Percentiles rank a stretch among this genome's conserved stretches.
Evolutionary conservation across 2,329 filamentous ascomycete genomes (phyloP).

Genomic region (Colletotrichum tabaci): DNA sequence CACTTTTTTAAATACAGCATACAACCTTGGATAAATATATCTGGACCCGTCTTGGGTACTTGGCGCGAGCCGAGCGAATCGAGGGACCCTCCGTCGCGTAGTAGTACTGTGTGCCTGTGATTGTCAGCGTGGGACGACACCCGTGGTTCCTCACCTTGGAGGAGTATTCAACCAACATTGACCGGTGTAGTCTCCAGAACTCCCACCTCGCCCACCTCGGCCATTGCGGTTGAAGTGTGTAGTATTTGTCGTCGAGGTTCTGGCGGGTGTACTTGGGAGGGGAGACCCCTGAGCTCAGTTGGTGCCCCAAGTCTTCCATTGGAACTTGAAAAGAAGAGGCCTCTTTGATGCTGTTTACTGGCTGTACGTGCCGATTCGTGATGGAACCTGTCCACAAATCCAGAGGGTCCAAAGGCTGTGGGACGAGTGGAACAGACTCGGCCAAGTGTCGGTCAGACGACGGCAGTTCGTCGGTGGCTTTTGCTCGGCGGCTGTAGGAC

Average conservation of each 20-base stretch:
- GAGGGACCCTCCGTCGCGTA: neutral
- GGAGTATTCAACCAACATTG: too few relatives aligned
- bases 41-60: conserved; percentile 15
- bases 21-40: conserved; percentile 35
- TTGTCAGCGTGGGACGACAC: too few relatives aligned
- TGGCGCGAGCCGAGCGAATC: conserved; percentile 32
- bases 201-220: too few relatives aligned
- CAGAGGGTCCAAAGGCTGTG: neutral
- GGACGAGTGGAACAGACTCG: neutral
- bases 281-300: neutral
- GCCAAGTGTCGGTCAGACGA: neutral
- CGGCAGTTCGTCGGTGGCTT: neutral
- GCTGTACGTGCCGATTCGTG: neutral
- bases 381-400: neutral
- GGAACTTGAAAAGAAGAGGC: neutral
- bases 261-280: conserved; percentile 6
- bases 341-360: neutral
- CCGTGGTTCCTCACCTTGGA: too few relatives aligned
- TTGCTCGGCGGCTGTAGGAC: neutral
- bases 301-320: neutral
- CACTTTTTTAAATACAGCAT: conserved; percentile 37
- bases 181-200: too few relatives aligned
- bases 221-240: conserved; percentile 3
- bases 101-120: too few relatives aligned
- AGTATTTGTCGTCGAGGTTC: conserved; percentile 23